Percentiles rank a stretch among this genome's conserved stretches.
These are phyloP conservation scores for Ustilago bromivora DNA, from an alignment of 1,284 basidiomycete genomes.

Conservation along the genomic window DNA sequence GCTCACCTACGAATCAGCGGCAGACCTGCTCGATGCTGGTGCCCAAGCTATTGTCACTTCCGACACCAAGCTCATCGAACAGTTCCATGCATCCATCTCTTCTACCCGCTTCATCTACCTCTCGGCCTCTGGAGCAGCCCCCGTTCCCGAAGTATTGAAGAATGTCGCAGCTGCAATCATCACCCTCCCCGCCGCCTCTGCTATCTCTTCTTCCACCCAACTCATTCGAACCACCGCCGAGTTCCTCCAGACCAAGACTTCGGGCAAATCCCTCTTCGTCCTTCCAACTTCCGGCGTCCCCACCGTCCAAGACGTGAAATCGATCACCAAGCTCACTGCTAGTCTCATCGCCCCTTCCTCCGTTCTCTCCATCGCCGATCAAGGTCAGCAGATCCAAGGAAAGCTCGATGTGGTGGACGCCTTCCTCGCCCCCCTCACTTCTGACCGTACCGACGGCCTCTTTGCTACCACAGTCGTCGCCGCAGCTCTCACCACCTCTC, in stretches of 20 bases:
- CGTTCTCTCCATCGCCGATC: constrained; percentile 37
- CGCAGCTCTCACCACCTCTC: constrained; percentile 75
- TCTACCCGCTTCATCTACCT: constrained; percentile 55
- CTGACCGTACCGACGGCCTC: constrained; percentile 91
- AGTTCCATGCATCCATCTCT: constrained; percentile 48
- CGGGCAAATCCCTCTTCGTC: constrained; percentile 63
- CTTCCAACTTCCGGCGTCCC: constrained; percentile 37
- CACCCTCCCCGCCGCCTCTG: constrained; percentile 41
- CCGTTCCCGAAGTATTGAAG: constrained; percentile 47
- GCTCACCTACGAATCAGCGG: constrained; percentile 50
- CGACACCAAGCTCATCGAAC: constrained; percentile 41
- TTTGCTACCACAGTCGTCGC: constrained; percentile 85
- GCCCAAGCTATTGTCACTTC: constrained; percentile 60
- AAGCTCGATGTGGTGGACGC: constrained; percentile 64
- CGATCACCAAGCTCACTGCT: constrained; percentile 45
- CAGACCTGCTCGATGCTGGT: constrained; percentile 60
- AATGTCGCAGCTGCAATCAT: constrained; percentile 55
- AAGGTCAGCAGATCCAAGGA: constrained; percentile 25
- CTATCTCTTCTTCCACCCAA: constrained; percentile 43
- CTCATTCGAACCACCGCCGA: constrained; percentile 47
- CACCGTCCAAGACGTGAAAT: constrained; percentile 45
- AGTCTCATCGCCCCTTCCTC: constrained; percentile 58
- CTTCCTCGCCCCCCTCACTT: constrained; percentile 75
- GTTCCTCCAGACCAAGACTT: constrained; percentile 52
- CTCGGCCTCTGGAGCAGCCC: constrained; percentile 38